phyloP scores from a whole-genome alignment of 441 rosid species.

The Biscutella auriculata region DNA sequence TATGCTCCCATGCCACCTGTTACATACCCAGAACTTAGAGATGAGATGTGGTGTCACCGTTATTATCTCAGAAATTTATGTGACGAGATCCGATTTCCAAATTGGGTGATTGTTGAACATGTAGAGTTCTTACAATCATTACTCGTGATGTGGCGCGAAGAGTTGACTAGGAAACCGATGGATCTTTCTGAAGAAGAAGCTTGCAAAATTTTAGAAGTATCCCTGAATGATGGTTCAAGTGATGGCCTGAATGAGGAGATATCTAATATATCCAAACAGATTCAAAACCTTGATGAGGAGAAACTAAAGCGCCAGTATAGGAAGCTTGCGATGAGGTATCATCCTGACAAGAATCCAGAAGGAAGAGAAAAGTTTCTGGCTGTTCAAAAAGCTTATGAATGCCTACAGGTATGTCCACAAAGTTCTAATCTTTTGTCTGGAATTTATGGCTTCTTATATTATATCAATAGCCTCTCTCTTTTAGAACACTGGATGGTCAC shows the following conservation, averaged over 20 bases:
- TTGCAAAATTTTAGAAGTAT: slow-evolving; percentile 86
- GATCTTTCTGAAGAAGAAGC: slow-evolving; percentile 99
- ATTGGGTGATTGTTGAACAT: slow-evolving; percentile 98
- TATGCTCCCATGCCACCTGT: slow-evolving; percentile 99
- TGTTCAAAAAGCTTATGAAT: slow-evolving; percentile 98
- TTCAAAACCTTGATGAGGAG: slow-evolving; percentile 98
- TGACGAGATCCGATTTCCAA: slow-evolving; percentile 91
- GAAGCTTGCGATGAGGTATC: slow-evolving; percentile 99
- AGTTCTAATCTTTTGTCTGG: slow-evolving; percentile 4
- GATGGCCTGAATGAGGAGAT: slow-evolving; percentile 52
- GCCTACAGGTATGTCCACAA: slow-evolving; percentile 69
- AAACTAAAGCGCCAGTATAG: slow-evolving; percentile 97
- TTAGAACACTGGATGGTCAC: slow-evolving; percentile 6
- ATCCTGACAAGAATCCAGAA: slow-evolving; percentile 99
- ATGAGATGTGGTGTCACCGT: slow-evolving; percentile 99
- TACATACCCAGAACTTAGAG: slow-evolving; percentile 96
- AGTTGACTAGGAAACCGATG: slow-evolving; percentile 94
- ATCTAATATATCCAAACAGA: slow-evolving; percentile 63
- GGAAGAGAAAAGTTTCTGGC: slow-evolving; percentile 98
- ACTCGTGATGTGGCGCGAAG: slow-evolving; percentile 99
- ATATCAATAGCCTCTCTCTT: background rate
- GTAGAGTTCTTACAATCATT: slow-evolving; percentile 95
- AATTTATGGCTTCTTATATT: background rate
- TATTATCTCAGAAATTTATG: slow-evolving; percentile 94
- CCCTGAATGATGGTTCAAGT: slow-evolving; percentile 61